Percentiles rank a stretch among this genome's conserved stretches.
Evolutionary conservation across 352 stramenopile genomes (phyloP).

Genomic region (Phytophthora uliginosa): DNA sequence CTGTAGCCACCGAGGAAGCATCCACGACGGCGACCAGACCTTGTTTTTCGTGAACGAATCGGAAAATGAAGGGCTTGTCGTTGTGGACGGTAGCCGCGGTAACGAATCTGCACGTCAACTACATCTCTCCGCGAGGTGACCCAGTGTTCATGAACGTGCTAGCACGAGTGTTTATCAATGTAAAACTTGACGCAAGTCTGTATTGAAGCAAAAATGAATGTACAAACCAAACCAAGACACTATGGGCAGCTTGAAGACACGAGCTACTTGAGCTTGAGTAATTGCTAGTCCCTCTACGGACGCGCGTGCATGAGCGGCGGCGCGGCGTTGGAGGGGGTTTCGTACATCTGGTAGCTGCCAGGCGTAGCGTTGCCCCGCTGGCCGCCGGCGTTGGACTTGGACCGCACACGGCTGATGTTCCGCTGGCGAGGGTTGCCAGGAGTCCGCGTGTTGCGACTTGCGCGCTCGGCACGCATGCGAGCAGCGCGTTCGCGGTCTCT

Average conservation of each 20-base stretch:
- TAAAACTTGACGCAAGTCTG: constrained; percentile 42
- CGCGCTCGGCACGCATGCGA: constrained; percentile 50
- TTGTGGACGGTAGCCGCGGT: too few relatives aligned
- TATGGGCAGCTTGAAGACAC: constrained; percentile 28
- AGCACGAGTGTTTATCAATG: too few relatives aligned
- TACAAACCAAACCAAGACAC: constrained; percentile 34
- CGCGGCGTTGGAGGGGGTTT: constrained; percentile 55
- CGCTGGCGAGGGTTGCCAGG: constrained; percentile 58
- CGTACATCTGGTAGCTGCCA: constrained; percentile 66
- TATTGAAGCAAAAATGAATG: constrained; percentile 44
- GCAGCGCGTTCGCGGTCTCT: constrained; percentile 52
- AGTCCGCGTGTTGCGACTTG: constrained; percentile 50
- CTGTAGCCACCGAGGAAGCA: too few relatives aligned
- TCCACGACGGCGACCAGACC: too few relatives aligned
- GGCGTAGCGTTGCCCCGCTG: constrained; percentile 36
- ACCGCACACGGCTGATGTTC: constrained; percentile 66
- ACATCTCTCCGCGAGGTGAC: too few relatives aligned
- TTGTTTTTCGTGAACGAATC: too few relatives aligned
- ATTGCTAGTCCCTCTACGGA: constrained; percentile 25
- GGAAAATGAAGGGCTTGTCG: too few relatives aligned
- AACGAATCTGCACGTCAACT: too few relatives aligned
- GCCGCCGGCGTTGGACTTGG: constrained; percentile 58
- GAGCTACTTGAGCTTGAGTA: constrained; percentile 2
- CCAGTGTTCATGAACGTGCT: too few relatives aligned
- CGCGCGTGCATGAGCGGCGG: constrained; percentile 50